Base-by-base conservation (phyloP, 805 yeast species). In the Yamadazyma tumulicola region DNA sequence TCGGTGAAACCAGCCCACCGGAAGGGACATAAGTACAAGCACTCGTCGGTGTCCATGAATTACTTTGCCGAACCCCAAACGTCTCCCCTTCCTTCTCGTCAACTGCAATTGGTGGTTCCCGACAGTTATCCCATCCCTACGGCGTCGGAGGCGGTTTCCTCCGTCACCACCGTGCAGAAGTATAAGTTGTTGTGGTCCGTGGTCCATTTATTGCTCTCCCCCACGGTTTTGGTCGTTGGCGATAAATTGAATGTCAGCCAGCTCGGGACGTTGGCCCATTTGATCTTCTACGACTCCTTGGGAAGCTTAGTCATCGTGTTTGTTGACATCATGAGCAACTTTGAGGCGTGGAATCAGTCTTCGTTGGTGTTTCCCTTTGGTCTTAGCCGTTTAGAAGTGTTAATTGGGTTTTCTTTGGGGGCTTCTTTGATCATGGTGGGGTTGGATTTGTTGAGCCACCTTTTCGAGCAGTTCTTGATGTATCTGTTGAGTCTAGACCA, bases 21-120 rank as follows among this genome's bases (percentile, higher is more conserved):
- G 67, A 79, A 89, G 47, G 98, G 98, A 5, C 98, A 91, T 59
- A 75, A 91, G 47, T 91, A 91, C 55, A 91, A 91, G 55, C 97
- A 91, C 58, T 88, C 97, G 3, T 88, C 96, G 6, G 96, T 91
- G 5, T 87, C 96, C 4, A 84, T 91, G 93, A 89, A 91, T 57
- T 74, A 91, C 55, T 91, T 93, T 55, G 96, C 86, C 57, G 97
- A 91, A 52, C 96, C 97, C 1, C 83, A 88, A 12, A 20, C 19
- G 17, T 21, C 19, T 3, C 13, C 25, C 5, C n/a, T n/a, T 6
- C 7, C 21, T n/a, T 35, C 38, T 13, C 22, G 23, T 6, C 31
- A 28, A 28, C 13, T 10, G 6, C 14, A 19, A 5, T 12, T 5
- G 5, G 14, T 10, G 5, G 62, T 79, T 12, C 85, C 88, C 0